phyloP scores from a whole-genome alignment of 331 rosid species.

The Quercus tomentella region DNA sequence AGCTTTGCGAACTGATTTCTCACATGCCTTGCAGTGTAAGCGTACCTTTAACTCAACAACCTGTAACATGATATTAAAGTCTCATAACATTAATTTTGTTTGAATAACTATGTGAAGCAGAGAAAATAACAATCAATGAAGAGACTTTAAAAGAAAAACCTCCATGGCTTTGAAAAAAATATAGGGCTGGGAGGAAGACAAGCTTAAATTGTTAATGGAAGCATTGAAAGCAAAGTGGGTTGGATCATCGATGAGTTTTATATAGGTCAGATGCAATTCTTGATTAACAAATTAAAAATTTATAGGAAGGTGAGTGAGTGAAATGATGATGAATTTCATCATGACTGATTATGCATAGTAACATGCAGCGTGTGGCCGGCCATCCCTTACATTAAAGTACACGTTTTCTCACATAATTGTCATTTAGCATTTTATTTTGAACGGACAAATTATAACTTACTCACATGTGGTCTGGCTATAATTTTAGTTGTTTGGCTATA shows the following conservation, averaged over 20 bases:
- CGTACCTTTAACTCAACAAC: conserved; percentile 25
- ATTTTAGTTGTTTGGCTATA: no score
- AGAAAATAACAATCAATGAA: no score
- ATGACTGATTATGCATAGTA: not conserved
- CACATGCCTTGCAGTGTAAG: conserved; percentile 29
- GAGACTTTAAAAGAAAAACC: not conserved
- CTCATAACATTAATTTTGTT: not conserved
- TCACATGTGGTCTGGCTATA: no score
- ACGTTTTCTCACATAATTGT: no score
- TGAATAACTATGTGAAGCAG: no score
- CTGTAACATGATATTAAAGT: not conserved
- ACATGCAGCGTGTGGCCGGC: conserved; percentile 1
- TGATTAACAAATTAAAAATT: not conserved
- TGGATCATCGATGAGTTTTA: not conserved
- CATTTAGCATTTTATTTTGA: no score
- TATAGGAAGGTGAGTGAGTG: not conserved
- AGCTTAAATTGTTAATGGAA: not conserved
- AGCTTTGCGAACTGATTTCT: conserved; percentile 24
- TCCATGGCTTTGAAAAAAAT: not conserved
- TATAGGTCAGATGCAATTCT: not conserved
- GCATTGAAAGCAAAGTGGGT: not conserved
- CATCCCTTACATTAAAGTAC: not conserved
- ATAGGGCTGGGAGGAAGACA: not conserved
- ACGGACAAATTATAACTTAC: no score
- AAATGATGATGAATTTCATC: conserved; percentile 1